Evolutionary conservation across 1,284 basidiomycete species (phyloP), one percentile per base, ranked within the genome.

Genomic region (Amylostereum areolatum): DNA sequence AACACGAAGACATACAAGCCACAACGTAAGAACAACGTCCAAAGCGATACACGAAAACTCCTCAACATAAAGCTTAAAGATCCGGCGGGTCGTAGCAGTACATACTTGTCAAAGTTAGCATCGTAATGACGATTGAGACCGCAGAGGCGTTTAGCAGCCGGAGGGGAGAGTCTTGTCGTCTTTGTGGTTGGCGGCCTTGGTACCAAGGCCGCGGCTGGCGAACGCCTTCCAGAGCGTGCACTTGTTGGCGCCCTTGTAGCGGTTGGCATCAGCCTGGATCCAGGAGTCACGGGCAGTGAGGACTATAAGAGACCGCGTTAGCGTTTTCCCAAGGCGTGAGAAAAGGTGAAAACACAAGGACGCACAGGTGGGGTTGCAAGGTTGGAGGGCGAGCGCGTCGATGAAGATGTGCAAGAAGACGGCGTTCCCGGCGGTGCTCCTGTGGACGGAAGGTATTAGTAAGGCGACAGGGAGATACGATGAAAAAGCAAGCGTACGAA

Each of bases 191-290:
- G 61, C 64, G 12, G 75, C 76, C 47, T 72, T 71, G 40, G 71
- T 59, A 30, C 77, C 77, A 12, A 80, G 64, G 29, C 77, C 77
- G 37, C 71, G 69, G 58, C 70, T 73, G 12, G 77, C 77, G 58
- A 79, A 79, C 8, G 68, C 70, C 10, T 64, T 68, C 70, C 71
- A 77, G 34, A 80, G 57, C 2, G 64, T 56, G 55, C 77, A 78
- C 49, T 57, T 65, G 59, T 80, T 74, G n/a, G 68, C 71, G 41
- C 77, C 76, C 2, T 45, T 59, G 56, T 63, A 78, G 18, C 74
- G 65, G 61, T 77, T 77, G 12, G 59, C 65, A 52, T 80, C 77
- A 28, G 78, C 76, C 60, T 78, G 75, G 46, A 78, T 74, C 72
- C 74, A 77, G 12, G 76, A 76, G 52, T 75, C 68, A 46, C 77